A percentile compares a stretch with the other conserved stretches of the same genome.
These are phyloP conservation scores for Volvariella surrecta DNA, from an alignment of 1,284 basidiomycete species.

Conservation along the genomic window DNA sequence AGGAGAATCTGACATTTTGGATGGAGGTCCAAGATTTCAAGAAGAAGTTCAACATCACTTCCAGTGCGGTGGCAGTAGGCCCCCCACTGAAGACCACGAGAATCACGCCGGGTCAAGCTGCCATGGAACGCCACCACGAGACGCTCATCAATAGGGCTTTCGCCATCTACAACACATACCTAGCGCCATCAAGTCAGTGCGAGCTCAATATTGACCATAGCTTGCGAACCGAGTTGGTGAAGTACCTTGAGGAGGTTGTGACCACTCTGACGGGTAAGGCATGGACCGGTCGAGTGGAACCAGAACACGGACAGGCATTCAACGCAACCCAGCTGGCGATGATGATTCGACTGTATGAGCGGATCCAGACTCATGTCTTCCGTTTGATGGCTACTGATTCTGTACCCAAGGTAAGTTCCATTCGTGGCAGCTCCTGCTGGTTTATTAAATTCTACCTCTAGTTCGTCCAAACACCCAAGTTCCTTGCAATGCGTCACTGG, in stretches of 20 bases:
- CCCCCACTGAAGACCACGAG: slow-evolving; percentile 25
- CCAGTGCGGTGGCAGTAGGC: slow-evolving; percentile 71
- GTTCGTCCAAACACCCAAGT: slow-evolving; percentile 81
- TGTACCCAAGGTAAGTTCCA: slow-evolving; percentile 73
- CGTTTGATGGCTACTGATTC: slow-evolving; percentile 97
- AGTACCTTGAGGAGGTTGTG: slow-evolving; percentile 86
- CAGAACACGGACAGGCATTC: slow-evolving; percentile 68
- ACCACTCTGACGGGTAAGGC: slow-evolving; percentile 66
- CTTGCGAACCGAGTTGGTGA: slow-evolving; percentile 87
- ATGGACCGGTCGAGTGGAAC: slow-evolving; percentile 71
- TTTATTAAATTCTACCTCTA: slow-evolving; percentile 20
- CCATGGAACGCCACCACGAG: slow-evolving; percentile 98
- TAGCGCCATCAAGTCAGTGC: slow-evolving; percentile 90
- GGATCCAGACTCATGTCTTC: slow-evolving; percentile 96
- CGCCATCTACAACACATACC: slow-evolving; percentile 90
- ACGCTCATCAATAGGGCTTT: slow-evolving; percentile 92
- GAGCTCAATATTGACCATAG: slow-evolving; percentile 99
- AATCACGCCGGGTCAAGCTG: slow-evolving; percentile 64
- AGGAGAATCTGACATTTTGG: slow-evolving; percentile 98
- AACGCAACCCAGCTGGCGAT: slow-evolving; percentile 93
- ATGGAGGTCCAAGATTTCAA: slow-evolving; percentile 97
- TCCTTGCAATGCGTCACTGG: slow-evolving; percentile 68
- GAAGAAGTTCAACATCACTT: slow-evolving; percentile 91
- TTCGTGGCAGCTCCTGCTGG: slow-evolving; percentile 4
- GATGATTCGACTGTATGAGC: slow-evolving; percentile 90